Conservation (phyloP, 2,329 filamentous ascomycete species). For the Phialocephala sp. region DNA sequence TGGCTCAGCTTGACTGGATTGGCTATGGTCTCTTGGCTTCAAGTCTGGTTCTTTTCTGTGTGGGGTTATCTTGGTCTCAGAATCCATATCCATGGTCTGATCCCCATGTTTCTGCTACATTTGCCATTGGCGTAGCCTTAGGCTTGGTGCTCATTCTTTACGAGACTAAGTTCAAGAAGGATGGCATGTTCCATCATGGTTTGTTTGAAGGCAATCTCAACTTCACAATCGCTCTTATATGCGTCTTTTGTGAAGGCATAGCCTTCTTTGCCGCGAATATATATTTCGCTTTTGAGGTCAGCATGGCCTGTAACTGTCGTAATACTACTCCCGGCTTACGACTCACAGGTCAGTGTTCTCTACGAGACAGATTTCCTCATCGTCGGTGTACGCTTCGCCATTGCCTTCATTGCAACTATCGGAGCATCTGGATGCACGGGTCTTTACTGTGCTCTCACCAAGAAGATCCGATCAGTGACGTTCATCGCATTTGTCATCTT, state of each 20-base stretch:
- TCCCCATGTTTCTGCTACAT: constrained; percentile 45
- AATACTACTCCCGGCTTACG: neutral
- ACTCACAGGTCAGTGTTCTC: constrained; percentile 33
- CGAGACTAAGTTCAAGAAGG: constrained; percentile 45
- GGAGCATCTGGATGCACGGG: constrained; percentile 39
- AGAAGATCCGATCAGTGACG: constrained; percentile 35
- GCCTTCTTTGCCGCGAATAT: constrained; percentile 50
- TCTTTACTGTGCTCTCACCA: too few species aligned
- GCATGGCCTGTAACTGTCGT: neutral
- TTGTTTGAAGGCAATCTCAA: constrained; percentile 47
- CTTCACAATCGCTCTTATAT: constrained; percentile 47
- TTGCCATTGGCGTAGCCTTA: constrained; percentile 43
- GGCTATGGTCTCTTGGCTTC: constrained; percentile 45
- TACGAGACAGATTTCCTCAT: constrained; percentile 47
- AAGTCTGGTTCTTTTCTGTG: constrained; percentile 47
- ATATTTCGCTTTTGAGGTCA: constrained; percentile 49
- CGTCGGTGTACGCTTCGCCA: constrained; percentile 35
- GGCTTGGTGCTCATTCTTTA: constrained; percentile 41
- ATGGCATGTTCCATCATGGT: constrained; percentile 50
- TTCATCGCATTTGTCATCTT: constrained; percentile 17
- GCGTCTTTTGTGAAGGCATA: constrained; percentile 47
- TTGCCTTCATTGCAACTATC: constrained; percentile 5
- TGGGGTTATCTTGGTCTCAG: constrained; percentile 46
- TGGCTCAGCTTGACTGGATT: constrained; percentile 47
- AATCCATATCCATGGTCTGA: constrained; percentile 49